These are phyloP conservation scores for Penicillium pulvis DNA, from an alignment of 495 filamentous ascomycete genomes.

Conservation along the genomic window DNA sequence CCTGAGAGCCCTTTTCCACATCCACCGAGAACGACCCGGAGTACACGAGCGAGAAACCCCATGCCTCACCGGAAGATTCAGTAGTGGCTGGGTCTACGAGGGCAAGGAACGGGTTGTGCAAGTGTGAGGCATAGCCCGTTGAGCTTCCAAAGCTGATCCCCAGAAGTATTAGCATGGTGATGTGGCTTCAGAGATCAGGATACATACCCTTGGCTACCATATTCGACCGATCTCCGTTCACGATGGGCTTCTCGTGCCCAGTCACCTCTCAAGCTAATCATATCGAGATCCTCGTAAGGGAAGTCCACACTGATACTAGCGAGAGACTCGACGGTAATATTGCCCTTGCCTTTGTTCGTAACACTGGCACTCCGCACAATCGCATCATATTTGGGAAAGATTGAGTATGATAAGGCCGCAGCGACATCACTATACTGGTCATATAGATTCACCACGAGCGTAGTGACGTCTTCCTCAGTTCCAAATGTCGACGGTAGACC, in stretches of 20 bases:
- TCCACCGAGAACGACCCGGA: conserved; percentile 53
- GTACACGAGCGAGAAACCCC: conserved; percentile 58
- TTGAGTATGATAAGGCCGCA: conserved; percentile 54
- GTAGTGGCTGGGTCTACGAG: conserved; percentile 52
- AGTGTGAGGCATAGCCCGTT: conserved; percentile 55
- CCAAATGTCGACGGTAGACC: conserved; percentile 56
- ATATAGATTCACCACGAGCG: conserved; percentile 51
- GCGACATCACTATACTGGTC: conserved; percentile 52
- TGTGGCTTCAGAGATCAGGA: neutral
- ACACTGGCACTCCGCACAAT: conserved; percentile 54
- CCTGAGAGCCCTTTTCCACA: conserved; percentile 57
- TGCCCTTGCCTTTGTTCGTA: conserved; percentile 49
- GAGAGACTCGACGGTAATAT: conserved; percentile 49
- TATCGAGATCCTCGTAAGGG: conserved; percentile 54
- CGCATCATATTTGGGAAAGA: conserved; percentile 55
- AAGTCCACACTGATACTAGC: conserved; percentile 56
- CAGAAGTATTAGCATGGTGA: neutral
- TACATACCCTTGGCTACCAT: conserved; percentile 36
- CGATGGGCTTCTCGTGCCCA: conserved; percentile 54
- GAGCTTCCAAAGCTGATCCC: conserved; percentile 48
- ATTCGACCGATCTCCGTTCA: conserved; percentile 36
- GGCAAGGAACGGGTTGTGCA: conserved; percentile 57
- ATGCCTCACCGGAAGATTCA: conserved; percentile 53
- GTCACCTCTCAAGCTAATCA: conserved; percentile 54
- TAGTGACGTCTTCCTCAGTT: conserved; percentile 48